Percentiles rank a stretch among this genome's conserved stretches.
Conservation (phyloP, 345 rosid genomes). For the Firmiana major region DNA sequence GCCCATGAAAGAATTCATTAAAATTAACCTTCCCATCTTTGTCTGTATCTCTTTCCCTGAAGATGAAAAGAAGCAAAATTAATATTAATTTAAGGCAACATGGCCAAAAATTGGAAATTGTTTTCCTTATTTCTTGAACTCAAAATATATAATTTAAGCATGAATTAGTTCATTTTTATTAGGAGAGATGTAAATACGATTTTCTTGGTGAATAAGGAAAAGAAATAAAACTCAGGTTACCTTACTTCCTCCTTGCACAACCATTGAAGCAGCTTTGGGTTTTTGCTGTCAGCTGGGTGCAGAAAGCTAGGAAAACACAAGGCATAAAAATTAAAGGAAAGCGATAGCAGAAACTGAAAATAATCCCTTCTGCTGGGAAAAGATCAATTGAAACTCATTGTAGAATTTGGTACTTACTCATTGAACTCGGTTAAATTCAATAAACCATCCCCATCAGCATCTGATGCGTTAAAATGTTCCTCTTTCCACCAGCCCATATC, state of each 20-base stretch:
- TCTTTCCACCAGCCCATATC: slow-evolving; percentile 99
- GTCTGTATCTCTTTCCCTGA: slow-evolving; percentile 91
- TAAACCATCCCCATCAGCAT: slow-evolving; percentile 85
- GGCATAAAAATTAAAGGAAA: slow-evolving; percentile 7
- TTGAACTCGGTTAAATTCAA: slow-evolving; percentile 89
- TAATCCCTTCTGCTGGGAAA: background rate
- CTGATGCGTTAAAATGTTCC: slow-evolving; percentile 96
- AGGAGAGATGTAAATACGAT: background rate
- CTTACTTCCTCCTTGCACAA: slow-evolving; percentile 95
- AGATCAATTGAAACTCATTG: background rate
- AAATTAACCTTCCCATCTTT: slow-evolving; percentile 84
- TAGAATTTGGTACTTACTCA: slow-evolving; percentile 56
- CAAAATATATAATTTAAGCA: background rate
- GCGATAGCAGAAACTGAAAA: background rate
- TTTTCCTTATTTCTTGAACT: background rate
- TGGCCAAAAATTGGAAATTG: background rate
- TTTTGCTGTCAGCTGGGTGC: slow-evolving; percentile 97
- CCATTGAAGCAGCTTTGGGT: slow-evolving; percentile 71
- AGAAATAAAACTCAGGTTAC: slow-evolving; percentile 32
- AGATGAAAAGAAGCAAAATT: slow-evolving; percentile 13
- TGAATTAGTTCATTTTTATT: background rate
- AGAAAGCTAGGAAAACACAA: slow-evolving; percentile 58
- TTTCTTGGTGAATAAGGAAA: background rate
- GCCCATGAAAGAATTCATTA: slow-evolving; percentile 81
- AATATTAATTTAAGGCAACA: slow-evolving; percentile 12